Evolutionary conservation across 1,284 basidiomycete species (phyloP), one percentile per base, ranked within the genome.

Genomic region (Moesziomyces sp.): DNA sequence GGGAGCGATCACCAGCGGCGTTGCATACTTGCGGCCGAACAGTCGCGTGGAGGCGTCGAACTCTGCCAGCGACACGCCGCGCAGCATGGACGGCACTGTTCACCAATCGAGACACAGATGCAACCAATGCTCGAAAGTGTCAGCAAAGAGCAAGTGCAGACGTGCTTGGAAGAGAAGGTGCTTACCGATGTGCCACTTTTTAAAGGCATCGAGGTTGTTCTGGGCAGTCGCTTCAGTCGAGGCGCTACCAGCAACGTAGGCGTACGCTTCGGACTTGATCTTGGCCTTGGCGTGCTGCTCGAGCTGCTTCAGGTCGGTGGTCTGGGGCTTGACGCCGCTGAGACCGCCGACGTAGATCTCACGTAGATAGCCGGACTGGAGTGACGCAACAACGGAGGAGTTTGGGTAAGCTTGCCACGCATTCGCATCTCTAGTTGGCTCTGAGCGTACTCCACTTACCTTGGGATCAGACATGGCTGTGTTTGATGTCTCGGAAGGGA

Each of bases 171-270:
- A 4, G 38, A 26, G 23, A 9, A 14, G 46, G 9, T 14, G 43
- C 71, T 18, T 40, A 76, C 73, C 72, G 46, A 80, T 79, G 53
- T 77, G 72, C 71, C 70, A 81, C 23, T 47, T 48, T 42, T 58
- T 56, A 16, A 78, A 66, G 14, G 72, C 66, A 24, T 62, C 61
- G n/a, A 70, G 60, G 47, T 81, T 81, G 60, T 35, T 53, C 5
- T 52, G 46, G 13, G 68, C 62, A 6, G 79, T 81, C 7, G 52
- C 51, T 50, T 78, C 76, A 35, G 58, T 71, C 11, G 72, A 71
- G 18, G 79, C 79, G 34, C 72, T 71, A 21, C 79, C 79, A 13
- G 76, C 78, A 14, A 80, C 79, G 35, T 81, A 80, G 38, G 59
- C 63, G 46, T 75, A 81, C 3, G 78, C 74, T 45, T 74, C 58